These are phyloP conservation scores for Sporothrix brasiliensis DNA, from an alignment of 2,329 filamentous ascomycete genomes.

Conservation along the genomic window DNA sequence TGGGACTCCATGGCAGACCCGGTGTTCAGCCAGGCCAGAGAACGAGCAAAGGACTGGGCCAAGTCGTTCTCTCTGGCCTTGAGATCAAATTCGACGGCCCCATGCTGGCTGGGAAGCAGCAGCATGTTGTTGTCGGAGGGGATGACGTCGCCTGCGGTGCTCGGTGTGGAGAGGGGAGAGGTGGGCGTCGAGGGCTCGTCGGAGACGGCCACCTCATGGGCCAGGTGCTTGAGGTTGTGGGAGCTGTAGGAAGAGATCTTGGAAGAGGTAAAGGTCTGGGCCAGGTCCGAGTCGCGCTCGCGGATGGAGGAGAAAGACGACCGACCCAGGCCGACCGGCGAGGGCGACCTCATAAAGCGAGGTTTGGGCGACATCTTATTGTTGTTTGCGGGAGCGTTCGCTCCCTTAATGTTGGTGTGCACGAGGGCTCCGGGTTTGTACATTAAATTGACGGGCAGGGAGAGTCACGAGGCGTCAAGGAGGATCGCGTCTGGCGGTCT, in stretches of 20 bases:
- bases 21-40: slow-evolving; percentile 28
- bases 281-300: slow-evolving; percentile 61
- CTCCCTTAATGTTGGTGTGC: slow-evolving; percentile 30
- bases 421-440: slow-evolving; percentile 23
- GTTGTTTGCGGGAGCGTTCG: slow-evolving; percentile 24
- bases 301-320: slow-evolving; percentile 66
- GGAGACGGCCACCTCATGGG: slow-evolving; percentile 54
- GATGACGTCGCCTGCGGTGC: slow-evolving; percentile 28
- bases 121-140: slow-evolving; percentile 14
- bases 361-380: slow-evolving; percentile 31
- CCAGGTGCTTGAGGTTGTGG: slow-evolving; percentile 36
- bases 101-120: slow-evolving; percentile 8
- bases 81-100: slow-evolving; percentile 5
- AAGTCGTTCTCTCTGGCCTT: slow-evolving; percentile 21
- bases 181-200: slow-evolving; percentile 47
- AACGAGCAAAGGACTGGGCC: slow-evolving; percentile 23
- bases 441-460: slow-evolving; percentile 30
- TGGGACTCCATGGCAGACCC: slow-evolving; percentile 9
- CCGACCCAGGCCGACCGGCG: slow-evolving; percentile 42
- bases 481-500: neutral
- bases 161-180: slow-evolving; percentile 39
- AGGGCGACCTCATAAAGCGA: slow-evolving; percentile 32
- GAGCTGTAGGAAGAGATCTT: slow-evolving; percentile 62
- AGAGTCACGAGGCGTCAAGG: slow-evolving; percentile 15
- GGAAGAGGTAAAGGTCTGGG: slow-evolving; percentile 65